Conservation (phyloP, 768 basidiomycete genomes). For the Boletellus ananas region DNA sequence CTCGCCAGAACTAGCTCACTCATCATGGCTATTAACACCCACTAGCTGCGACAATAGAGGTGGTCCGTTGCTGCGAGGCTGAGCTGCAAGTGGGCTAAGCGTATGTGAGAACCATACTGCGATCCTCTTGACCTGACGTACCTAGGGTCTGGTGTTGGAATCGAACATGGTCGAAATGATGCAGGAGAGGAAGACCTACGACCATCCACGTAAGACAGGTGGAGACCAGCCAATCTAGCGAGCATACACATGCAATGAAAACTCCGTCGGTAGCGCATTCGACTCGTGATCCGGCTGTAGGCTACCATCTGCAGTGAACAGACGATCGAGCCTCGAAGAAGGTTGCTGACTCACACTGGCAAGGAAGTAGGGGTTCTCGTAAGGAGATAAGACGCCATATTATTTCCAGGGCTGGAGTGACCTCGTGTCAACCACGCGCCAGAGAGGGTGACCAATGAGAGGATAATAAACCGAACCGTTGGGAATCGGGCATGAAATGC, state of each 20-base stretch:
- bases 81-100: constrained; percentile 21
- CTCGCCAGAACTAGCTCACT: constrained; percentile 9
- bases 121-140: constrained; percentile 2
- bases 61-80: constrained; percentile 19
- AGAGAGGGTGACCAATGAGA: not conserved
- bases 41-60: constrained; percentile 4
- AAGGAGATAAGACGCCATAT: constrained; percentile 29
- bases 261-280: constrained; percentile 22
- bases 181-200: constrained; percentile 19
- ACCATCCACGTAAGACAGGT: not conserved
- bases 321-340: not conserved
- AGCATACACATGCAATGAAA: constrained; percentile 21
- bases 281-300: constrained; percentile 6
- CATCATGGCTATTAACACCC: constrained; percentile 2
- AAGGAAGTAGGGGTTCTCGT: constrained; percentile 11
- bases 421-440: constrained; percentile 10
- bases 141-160: constrained; percentile 34
- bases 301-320: not conserved
- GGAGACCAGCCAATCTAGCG: not conserved
- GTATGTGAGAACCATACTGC: constrained; percentile 5
- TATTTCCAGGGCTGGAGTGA: constrained; percentile 33
- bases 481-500: not conserved
- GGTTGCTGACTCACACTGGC: constrained; percentile 18
- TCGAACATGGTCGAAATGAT: constrained; percentile 17
- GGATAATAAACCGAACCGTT: not conserved